These are phyloP conservation scores for Ceratocystis huliohia DNA, from an alignment of 2,329 filamentous ascomycete genomes.

Conservation along the genomic window DNA sequence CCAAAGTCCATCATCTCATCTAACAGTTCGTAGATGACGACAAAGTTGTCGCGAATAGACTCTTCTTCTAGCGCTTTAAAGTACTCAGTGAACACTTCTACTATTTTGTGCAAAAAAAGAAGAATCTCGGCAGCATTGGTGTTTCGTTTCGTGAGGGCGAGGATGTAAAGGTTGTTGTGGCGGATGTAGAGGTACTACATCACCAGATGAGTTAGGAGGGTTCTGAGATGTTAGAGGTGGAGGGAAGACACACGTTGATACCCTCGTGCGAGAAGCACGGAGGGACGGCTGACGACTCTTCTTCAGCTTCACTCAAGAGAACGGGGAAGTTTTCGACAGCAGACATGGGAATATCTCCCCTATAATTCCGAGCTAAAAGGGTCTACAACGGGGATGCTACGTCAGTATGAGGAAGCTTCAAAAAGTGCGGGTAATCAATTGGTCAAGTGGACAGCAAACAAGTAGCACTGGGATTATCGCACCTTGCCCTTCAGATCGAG, in stretches of 20 bases:
- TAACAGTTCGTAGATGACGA: conserved; percentile 95
- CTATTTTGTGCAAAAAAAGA: conserved; percentile 92
- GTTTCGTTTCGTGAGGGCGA: conserved; percentile 95
- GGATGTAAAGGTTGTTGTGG: conserved; percentile 97
- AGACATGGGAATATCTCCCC: conserved; percentile 97
- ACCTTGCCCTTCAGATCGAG: conserved; percentile 99
- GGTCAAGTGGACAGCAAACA: background rate
- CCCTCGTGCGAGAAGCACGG: conserved; percentile 98
- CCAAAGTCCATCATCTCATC: conserved; percentile 99
- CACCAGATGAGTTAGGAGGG: conserved; percentile 20
- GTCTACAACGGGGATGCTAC: conserved; percentile 47
- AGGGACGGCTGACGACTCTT: conserved; percentile 93
- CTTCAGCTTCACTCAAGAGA: conserved; percentile 93
- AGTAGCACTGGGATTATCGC: conserved; percentile 19
- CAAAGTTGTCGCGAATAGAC: conserved; percentile 97
- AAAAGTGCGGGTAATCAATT: background rate
- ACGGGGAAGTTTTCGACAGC: conserved; percentile 96
- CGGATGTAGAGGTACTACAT: conserved; percentile 91
- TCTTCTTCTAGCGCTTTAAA: conserved; percentile 99
- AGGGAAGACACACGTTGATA: conserved; percentile 65
- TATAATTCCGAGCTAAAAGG: conserved; percentile 94
- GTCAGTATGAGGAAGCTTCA: conserved; percentile 6
- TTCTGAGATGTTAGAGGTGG: conserved; percentile 15
- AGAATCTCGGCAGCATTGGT: conserved; percentile 98
- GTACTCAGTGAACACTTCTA: conserved; percentile 98